These are phyloP conservation scores for Nemania sp. DNA, from an alignment of 2,329 filamentous ascomycete species.

Conservation along the genomic window DNA sequence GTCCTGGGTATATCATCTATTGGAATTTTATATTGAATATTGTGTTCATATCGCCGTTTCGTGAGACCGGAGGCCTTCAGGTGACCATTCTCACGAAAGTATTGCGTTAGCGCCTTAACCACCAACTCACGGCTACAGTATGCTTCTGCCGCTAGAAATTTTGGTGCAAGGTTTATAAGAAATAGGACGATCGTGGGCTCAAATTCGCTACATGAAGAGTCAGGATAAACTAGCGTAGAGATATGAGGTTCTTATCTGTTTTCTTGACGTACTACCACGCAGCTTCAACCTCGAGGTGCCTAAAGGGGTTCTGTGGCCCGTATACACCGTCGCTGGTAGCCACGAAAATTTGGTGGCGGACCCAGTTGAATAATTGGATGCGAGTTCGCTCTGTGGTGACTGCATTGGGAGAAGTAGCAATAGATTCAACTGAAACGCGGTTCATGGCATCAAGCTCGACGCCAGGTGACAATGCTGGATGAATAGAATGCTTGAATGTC, in stretches of 20 bases:
- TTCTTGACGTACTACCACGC: slow-evolving; percentile 29
- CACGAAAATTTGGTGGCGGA: slow-evolving; percentile 12
- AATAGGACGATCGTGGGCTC: slow-evolving; percentile 24
- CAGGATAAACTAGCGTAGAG: too few relatives aligned
- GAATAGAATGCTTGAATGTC: slow-evolving; percentile 23
- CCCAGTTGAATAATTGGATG: not conserved
- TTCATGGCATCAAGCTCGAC: slow-evolving; percentile 27
- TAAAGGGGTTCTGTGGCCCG: slow-evolving; percentile 24
- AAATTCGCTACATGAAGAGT: too few relatives aligned
- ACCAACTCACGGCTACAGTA: slow-evolving; percentile 12
- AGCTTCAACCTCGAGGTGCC: slow-evolving; percentile 15
- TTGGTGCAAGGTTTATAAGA: slow-evolving; percentile 14
- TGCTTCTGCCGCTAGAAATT: slow-evolving; percentile 11
- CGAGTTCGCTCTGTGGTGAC: not conserved
- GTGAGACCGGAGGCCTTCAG: slow-evolving; percentile 10
- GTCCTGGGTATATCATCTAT: too few relatives aligned
- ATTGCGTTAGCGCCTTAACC: slow-evolving; percentile 8
- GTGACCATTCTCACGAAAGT: slow-evolving; percentile 8
- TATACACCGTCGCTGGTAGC: slow-evolving; percentile 25
- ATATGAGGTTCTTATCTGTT: too few relatives aligned
- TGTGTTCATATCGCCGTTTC: slow-evolving; percentile 12
- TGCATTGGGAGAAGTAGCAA: slow-evolving; percentile 12
- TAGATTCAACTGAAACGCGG: not conserved
- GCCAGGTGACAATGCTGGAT: slow-evolving; percentile 23
- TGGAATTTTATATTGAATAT: not conserved